Evolutionary conservation across 306 rosid genomes (phyloP).

Genomic region (Sesbania bispinosa): DNA sequence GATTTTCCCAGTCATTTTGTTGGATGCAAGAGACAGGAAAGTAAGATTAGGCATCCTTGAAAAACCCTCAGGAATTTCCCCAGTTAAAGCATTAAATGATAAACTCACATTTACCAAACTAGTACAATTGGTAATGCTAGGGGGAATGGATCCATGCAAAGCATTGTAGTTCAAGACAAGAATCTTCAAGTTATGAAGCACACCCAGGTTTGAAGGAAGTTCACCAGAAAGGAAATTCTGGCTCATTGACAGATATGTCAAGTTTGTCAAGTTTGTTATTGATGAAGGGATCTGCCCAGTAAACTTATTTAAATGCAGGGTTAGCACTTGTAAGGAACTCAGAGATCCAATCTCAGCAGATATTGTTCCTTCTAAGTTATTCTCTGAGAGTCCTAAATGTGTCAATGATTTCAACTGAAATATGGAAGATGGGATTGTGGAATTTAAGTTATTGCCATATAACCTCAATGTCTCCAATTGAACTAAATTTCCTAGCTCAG

Average conservation of each 20-base stretch:
- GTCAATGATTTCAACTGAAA: slow-evolving; percentile 56
- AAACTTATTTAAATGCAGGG: slow-evolving; percentile 61
- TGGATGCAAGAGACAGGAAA: slow-evolving; percentile 39
- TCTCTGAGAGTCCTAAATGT: slow-evolving; percentile 56
- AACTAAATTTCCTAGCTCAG: slow-evolving; percentile 58
- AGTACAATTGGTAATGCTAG: slow-evolving; percentile 70
- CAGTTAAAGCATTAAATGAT: slow-evolving; percentile 43
- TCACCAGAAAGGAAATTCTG: slow-evolving; percentile 69
- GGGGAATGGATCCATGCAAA: slow-evolving; percentile 61
- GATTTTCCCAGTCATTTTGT: slow-evolving; percentile 68
- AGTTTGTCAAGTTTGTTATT: slow-evolving; percentile 59
- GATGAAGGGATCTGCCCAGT: slow-evolving; percentile 67
- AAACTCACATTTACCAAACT: slow-evolving; percentile 45
- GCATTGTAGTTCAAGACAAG: slow-evolving; percentile 37
- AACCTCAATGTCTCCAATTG: slow-evolving; percentile 45
- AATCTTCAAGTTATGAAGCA: slow-evolving; percentile 59
- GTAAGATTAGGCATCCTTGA: slow-evolving; percentile 64
- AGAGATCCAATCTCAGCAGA: slow-evolving; percentile 64
- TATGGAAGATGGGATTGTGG: slow-evolving; percentile 63
- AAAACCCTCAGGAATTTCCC: slow-evolving; percentile 65
- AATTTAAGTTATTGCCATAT: slow-evolving; percentile 50
- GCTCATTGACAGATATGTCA: slow-evolving; percentile 55
- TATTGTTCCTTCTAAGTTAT: slow-evolving; percentile 60
- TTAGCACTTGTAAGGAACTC: slow-evolving; percentile 55
- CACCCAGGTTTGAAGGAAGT: slow-evolving; percentile 66